Percentiles rank a stretch among this genome's conserved stretches.
Conservation (phyloP, 2,329 filamentous ascomycete genomes). For the Pseudogymnoascus sp. region DNA sequence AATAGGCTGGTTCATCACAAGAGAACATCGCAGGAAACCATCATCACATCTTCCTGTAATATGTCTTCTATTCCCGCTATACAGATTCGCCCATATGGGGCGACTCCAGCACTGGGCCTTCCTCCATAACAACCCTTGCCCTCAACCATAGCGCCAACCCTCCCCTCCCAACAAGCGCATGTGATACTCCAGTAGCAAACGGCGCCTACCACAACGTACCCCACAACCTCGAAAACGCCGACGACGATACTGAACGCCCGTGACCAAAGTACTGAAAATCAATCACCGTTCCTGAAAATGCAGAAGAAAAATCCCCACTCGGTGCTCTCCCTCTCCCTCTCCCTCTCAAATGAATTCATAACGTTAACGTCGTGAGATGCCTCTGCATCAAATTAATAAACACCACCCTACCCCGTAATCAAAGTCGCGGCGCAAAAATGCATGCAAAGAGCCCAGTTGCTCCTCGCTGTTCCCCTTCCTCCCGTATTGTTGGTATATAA, state of each 20-base stretch:
- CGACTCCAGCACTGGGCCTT: neutral
- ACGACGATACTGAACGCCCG: neutral
- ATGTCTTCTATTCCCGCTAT: slow-evolving; percentile 2
- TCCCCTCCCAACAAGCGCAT: neutral
- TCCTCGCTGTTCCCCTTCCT: neutral
- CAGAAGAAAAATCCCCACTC: neutral
- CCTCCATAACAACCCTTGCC: neutral
- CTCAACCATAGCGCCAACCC: slow-evolving; percentile 2
- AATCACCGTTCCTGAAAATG: slow-evolving; percentile 1
- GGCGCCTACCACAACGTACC: neutral
- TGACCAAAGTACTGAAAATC: slow-evolving; percentile 3
- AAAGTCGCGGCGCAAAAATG: slow-evolving; percentile 2
- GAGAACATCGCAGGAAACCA: neutral
- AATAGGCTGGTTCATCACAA: neutral
- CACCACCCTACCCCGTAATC: neutral
- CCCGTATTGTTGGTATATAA: neutral
- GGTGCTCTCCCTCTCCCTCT: too few species aligned
- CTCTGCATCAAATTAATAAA: neutral
- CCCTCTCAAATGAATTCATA: slow-evolving; percentile 4
- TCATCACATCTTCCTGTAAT: neutral
- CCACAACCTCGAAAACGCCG: neutral
- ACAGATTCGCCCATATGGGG: neutral
- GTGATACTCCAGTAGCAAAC: slow-evolving; percentile 1
- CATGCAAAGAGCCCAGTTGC: neutral
- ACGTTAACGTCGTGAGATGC: slow-evolving; percentile 6